Base-by-base conservation (phyloP, 169 alveolate species). In the Theileria parva region DNA sequence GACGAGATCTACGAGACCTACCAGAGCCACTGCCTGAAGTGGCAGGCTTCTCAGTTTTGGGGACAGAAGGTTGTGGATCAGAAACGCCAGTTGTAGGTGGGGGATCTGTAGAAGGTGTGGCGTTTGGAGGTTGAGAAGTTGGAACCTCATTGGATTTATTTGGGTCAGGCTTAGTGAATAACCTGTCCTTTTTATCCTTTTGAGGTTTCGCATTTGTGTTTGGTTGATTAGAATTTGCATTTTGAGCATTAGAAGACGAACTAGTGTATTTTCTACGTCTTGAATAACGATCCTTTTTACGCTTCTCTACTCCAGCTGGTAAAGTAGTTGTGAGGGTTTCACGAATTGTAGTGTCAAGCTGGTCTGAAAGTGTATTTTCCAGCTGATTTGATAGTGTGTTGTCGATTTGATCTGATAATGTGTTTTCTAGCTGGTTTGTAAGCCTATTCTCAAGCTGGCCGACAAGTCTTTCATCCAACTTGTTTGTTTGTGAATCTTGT, bases 181-280 rank as follows among this genome's bases (percentile, higher is more conserved):
- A 37, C 48, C 48, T 57, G 34, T 57, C 65, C 65, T 57, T 57
- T 57, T 57, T 57, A 21, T 57, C 65, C 65, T 57, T 57, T 57
- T 27, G 69, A n/a, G 69, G 34, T 13, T 9, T n/a, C 2, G 48
- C 69, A 12, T 27, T n/a, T 13, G 8, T 37, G 48, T 37, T 37
- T 37, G 48, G 69, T 61, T 61, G 27, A 34, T 61, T n/a, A 61
- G 69, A n/a, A 15, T n/a, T 61, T 12, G 3, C 69, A 12, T 5
- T 12, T 12, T 34, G 27, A 12, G 69, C 23, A 3, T 34, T 61
- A 12, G 69, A n/a, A 61, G 69, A 27, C 34, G 50, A 5, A 12
- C 50, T 12, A 12, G 69, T 23, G 69, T 7, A 21, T 34, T n/a
- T 61, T 34, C 23, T 61, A 11, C 69, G 69, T n/a, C 69, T 61